Percentiles rank a stretch among this genome's conserved stretches.
Evolutionary conservation across 139 green algal species (phyloP).

Genomic region (Picochlorum sp.): DNA sequence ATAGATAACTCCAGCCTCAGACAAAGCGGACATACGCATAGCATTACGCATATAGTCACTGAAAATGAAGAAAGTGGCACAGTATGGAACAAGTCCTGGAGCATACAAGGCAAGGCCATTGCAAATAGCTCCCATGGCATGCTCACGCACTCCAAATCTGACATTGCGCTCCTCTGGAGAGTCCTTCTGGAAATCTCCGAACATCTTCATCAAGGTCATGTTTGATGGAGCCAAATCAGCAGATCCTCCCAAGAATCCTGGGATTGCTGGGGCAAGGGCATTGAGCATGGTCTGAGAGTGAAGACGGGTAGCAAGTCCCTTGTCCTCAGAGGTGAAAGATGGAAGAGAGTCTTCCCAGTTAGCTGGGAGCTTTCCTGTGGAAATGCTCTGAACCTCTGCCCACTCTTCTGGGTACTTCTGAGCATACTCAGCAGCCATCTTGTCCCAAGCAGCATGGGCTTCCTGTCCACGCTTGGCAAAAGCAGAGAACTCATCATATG

Average conservation of each 20-base stretch:
- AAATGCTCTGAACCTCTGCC: constrained; percentile 75
- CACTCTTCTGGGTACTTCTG: constrained; percentile 71
- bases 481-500: constrained; percentile 41
- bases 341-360: constrained; percentile 82
- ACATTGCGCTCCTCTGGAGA: constrained; percentile 89
- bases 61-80: constrained; percentile 99
- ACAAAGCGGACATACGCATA: constrained; percentile 93
- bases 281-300: constrained; percentile 96
- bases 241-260: constrained; percentile 89
- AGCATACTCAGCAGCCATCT: constrained; percentile 46
- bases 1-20: constrained; percentile 78
- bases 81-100: constrained; percentile 91
- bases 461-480: constrained; percentile 44
- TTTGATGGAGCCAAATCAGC: constrained; percentile 97
- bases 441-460: constrained; percentile 72
- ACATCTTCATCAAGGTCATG: constrained; percentile 98
- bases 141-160: constrained; percentile 96
- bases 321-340: constrained; percentile 86
- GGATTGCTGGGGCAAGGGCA: constrained; percentile 78
- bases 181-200: constrained; percentile 97
- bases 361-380: constrained; percentile 70
- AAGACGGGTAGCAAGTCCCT: constrained; percentile 89
- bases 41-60: constrained; percentile 97
- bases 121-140: constrained; percentile 95
- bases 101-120: constrained; percentile 91